Evolutionary conservation across 106 monocot species (phyloP).

Genomic region (Dendrobium nobile): DNA sequence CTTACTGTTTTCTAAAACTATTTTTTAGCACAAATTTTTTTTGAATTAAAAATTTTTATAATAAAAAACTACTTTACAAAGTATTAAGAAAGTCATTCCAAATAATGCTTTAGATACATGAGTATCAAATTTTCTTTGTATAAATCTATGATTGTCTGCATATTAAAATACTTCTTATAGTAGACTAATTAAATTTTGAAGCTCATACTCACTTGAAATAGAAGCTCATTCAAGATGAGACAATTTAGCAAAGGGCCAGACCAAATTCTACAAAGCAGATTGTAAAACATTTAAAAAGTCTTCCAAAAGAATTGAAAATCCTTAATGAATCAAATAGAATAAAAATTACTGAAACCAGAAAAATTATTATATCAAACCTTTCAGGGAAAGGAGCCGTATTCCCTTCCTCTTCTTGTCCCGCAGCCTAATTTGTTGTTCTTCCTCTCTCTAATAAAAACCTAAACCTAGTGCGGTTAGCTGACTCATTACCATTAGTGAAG

Average conservation of each 20-base stretch:
- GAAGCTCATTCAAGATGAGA: not conserved
- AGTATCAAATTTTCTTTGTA: not conserved
- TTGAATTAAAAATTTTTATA: too few relatives aligned
- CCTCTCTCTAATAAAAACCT: too few relatives aligned
- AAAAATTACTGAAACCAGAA: not conserved
- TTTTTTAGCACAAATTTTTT: too few relatives aligned
- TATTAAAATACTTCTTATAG: not conserved
- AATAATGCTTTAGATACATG: not conserved
- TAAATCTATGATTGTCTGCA: not conserved
- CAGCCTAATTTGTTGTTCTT: conserved; percentile 6
- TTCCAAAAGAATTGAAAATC: not conserved
- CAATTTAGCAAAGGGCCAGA: not conserved
- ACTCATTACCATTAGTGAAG: too few relatives aligned
- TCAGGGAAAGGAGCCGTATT: conserved; percentile 65
- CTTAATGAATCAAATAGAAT: not conserved
- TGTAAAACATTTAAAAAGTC: not conserved
- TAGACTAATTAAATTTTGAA: not conserved
- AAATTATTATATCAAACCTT: conserved; percentile 25
- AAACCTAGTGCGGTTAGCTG: too few relatives aligned
- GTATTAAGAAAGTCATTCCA: too few relatives aligned
- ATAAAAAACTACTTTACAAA: too few relatives aligned
- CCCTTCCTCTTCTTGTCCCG: conserved; percentile 60
- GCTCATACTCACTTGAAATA: not conserved
- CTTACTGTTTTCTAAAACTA: too few relatives aligned
- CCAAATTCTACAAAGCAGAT: not conserved